Conservation (phyloP, 164 flowering plant species). For the Kingdonia uniflora region DNA sequence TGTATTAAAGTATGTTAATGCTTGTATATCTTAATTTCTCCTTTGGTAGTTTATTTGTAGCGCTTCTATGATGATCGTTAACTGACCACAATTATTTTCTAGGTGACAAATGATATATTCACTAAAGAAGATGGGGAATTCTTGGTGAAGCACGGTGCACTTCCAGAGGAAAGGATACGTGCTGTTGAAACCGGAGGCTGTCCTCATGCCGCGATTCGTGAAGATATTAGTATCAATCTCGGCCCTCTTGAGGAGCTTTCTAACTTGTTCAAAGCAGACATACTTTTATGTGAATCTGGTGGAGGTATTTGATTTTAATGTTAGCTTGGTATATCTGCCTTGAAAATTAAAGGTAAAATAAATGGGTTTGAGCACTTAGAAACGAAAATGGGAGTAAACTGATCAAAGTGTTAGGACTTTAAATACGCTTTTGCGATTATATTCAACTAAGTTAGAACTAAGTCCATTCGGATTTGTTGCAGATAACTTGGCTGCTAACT, state of each 20-base stretch:
- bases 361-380: too few relatives aligned
- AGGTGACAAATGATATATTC: slow-evolving; percentile 98
- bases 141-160: slow-evolving; percentile 84
- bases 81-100: background rate
- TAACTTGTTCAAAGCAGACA: slow-evolving; percentile 69
- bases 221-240: slow-evolving; percentile 95
- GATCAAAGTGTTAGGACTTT: too few relatives aligned
- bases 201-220: slow-evolving; percentile 98
- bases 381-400: too few relatives aligned
- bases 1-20: too few relatives aligned
- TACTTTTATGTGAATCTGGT: slow-evolving; percentile 98
- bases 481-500: too few relatives aligned
- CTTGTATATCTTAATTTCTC: background rate
- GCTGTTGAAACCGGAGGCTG: slow-evolving; percentile 99
- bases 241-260: slow-evolving; percentile 99
- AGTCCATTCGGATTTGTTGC: slow-evolving; percentile 19
- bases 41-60: background rate
- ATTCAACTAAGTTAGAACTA: background rate
- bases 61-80: background rate
- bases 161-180: slow-evolving; percentile 94
- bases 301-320: slow-evolving; percentile 51
- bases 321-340: background rate
- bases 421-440: too few relatives aligned
- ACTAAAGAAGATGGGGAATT: slow-evolving; percentile 98
- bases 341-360: too few relatives aligned